A percentile compares a stretch with the other conserved stretches of the same genome.
Conservation (phyloP, 2,329 filamentous ascomycete genomes). For the Fusarium miscanthi region DNA sequence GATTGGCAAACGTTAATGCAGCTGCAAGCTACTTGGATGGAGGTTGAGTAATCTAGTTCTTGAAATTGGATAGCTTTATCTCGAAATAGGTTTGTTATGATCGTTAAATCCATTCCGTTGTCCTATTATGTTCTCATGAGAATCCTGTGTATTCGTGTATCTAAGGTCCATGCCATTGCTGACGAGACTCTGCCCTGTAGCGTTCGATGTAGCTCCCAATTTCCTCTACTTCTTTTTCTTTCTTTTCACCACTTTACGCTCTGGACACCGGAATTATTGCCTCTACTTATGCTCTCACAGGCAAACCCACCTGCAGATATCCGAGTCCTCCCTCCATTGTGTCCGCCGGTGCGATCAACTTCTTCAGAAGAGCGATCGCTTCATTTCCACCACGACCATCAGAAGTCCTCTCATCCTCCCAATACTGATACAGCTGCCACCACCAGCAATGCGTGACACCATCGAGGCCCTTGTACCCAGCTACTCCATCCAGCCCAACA, state of each 20-base stretch:
- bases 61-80: fast-evolving
- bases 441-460: conserved; percentile 36
- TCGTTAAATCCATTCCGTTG: fast-evolving
- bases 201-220: fast-evolving
- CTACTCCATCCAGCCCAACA: conserved; percentile 20
- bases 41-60: conserved; percentile 45
- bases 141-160: neutral
- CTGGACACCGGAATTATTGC: neutral
- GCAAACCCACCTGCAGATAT: conserved; percentile 6
- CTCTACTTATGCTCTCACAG: neutral
- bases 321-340: neutral
- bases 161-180: neutral
- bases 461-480: conserved; percentile 32
- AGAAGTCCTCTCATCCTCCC: conserved; percentile 21
- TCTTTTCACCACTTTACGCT: fast-evolving
- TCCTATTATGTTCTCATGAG: neutral
- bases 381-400: conserved; percentile 22
- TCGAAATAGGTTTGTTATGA: fast-evolving
- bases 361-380: conserved; percentile 2
- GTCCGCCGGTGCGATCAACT: conserved; percentile 6
- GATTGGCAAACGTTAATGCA: conserved; percentile 46
- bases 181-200: neutral
- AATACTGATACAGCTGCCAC: conserved; percentile 37
- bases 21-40: conserved; percentile 45
- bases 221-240: fast-evolving